Conservation (phyloP, 495 filamentous ascomycete species). For the Penicillium subrubescens region DNA sequence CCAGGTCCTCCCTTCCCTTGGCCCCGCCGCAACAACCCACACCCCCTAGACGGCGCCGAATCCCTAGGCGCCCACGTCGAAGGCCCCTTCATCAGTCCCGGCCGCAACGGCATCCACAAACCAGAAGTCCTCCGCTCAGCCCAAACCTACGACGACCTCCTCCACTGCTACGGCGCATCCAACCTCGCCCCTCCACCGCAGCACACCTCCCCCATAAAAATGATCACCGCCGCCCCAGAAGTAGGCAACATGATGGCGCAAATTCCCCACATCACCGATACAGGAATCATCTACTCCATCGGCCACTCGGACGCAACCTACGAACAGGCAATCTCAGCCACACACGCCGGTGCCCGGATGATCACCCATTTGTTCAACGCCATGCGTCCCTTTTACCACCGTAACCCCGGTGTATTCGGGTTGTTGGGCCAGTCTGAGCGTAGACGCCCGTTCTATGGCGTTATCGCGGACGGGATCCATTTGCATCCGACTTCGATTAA, state of each 20-base stretch:
- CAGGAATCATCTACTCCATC: conserved; percentile 70
- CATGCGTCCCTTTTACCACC: conserved; percentile 82
- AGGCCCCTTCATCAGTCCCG: conserved; percentile 76
- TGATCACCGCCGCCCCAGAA: conserved; percentile 83
- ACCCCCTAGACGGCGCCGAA: conserved; percentile 66
- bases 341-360: conserved; percentile 74
- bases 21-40: conserved; percentile 57
- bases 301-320: conserved; percentile 84
- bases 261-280: conserved; percentile 59
- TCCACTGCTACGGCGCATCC: conserved; percentile 66
- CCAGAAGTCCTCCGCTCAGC: conserved; percentile 59
- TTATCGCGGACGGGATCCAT: conserved; percentile 66
- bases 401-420: conserved; percentile 82
- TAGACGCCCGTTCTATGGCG: conserved; percentile 56
- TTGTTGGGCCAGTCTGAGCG: conserved; percentile 58
- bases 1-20: conserved; percentile 71
- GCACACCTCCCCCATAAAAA: conserved; percentile 54
- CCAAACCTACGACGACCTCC: conserved; percentile 57
- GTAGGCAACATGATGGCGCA: conserved; percentile 60
- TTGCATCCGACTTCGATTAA: conserved; percentile 62
- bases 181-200: conserved; percentile 48
- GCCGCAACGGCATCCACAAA: conserved; percentile 75
- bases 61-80: conserved; percentile 84
- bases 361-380: conserved; percentile 91
- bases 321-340: conserved; percentile 67